These are phyloP conservation scores for Naematelia encephala DNA, from an alignment of 768 basidiomycete genomes.

Conservation along the genomic window DNA sequence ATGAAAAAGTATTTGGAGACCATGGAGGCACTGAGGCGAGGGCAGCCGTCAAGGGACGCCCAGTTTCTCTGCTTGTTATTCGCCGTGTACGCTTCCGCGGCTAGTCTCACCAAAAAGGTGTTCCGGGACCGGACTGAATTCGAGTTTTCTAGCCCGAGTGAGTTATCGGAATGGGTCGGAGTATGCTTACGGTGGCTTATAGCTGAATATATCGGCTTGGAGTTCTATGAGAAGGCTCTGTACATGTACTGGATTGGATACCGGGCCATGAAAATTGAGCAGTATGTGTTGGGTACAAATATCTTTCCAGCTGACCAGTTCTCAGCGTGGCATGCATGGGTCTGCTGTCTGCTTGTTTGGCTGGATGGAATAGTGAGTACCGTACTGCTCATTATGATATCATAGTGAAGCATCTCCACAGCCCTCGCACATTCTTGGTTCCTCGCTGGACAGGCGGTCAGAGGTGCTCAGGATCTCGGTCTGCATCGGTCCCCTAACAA, in stretches of 20 bases:
- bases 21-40: background rate
- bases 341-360: slow-evolving; percentile 76
- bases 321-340: slow-evolving; percentile 84
- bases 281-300: slow-evolving; percentile 1
- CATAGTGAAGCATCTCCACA: background rate
- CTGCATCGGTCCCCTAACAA: slow-evolving; percentile 69
- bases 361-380: slow-evolving; percentile 70
- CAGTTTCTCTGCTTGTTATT: slow-evolving; percentile 77
- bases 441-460: slow-evolving; percentile 79
- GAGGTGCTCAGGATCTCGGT: slow-evolving; percentile 81
- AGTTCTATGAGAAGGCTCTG: slow-evolving; percentile 10
- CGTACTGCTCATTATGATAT: background rate
- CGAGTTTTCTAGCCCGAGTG: slow-evolving; percentile 50
- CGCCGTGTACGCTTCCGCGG: slow-evolving; percentile 77
- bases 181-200: slow-evolving; percentile 67
- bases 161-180: too few relatives aligned
- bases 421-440: slow-evolving; percentile 83
- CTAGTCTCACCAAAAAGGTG: slow-evolving; percentile 66
- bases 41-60: slow-evolving; percentile 45
- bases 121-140: slow-evolving; percentile 56
- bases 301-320: slow-evolving; percentile 44
- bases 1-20: background rate
- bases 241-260: slow-evolving; percentile 13
- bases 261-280: slow-evolving; percentile 75
- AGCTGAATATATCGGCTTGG: slow-evolving; percentile 9